Base-by-base conservation (phyloP, 1,139 yeast species). In the Geotrichum bryndzae region DNA sequence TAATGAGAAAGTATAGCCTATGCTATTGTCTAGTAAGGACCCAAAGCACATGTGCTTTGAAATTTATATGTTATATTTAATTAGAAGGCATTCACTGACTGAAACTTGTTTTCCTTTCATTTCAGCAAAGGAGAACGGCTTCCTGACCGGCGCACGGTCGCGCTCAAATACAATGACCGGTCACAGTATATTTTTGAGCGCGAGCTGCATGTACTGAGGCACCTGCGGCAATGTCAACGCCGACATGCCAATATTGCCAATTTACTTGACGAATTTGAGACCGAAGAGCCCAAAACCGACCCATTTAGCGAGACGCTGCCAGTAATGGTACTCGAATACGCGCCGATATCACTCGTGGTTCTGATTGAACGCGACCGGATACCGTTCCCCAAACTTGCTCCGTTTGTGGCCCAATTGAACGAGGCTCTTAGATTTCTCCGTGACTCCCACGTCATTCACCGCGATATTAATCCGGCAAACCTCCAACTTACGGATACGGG, bases 391-490 rank as follows among this genome's bases (percentile, higher is more conserved):
- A 46, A 45, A 11, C 38, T 92, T 61, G 90, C 90, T 76, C 86
- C 91, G 59, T 94, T 94, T 74, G 91, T 90, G 90, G 91, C 86
- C 78, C 99, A 94, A 75, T 76, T 94, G 63, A 80, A 94, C 61
- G 87, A 88, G 70, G 99, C 99, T 1, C 86, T 92, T 59, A 84
- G 88, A 80, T 94, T 90, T 73, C 92, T 98, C 71, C 99, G 94
- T 74, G 97, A 91, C 70, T 91, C 91, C 72, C 81, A 96, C 64
- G 97, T 94, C 11, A 81, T 94, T 60, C 99, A 94, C 76, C 86
- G 99, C 67, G 99, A 94, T 75, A 81, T 94, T 70, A 92, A 94
- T 74, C 99, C 99, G 2, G 98, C 92, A 73, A 94, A 94, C 74
- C 78, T 94, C 67, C 81, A 94, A 70, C 92, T 95, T 69, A 90